These are phyloP conservation scores for Chlamydomonas applanata DNA, from an alignment of 139 green algal genomes.

Conservation along the genomic window DNA sequence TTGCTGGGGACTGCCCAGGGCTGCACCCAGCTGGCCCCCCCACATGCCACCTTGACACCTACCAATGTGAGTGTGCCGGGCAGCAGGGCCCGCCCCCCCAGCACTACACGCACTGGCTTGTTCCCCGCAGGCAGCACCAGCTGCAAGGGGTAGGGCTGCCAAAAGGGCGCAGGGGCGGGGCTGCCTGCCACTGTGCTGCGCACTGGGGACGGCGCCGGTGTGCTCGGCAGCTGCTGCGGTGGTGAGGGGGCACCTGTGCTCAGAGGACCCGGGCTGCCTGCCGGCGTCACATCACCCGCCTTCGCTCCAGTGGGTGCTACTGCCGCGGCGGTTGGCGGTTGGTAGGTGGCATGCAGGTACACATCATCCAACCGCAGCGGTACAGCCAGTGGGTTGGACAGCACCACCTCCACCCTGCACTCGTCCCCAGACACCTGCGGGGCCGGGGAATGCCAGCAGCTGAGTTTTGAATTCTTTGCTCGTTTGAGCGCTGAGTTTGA, in stretches of 20 bases:
- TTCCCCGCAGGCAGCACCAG: slow-evolving; percentile 46
- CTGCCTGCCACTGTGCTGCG: too few species aligned
- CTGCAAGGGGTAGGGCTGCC: slow-evolving; percentile 23
- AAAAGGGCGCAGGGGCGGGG: background rate
- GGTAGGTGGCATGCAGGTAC: background rate
- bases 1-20: background rate
- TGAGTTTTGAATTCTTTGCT: too few species aligned
- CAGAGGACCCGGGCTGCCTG: background rate
- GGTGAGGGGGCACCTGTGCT: background rate
- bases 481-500: too few species aligned
- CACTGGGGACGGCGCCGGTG: too few species aligned
- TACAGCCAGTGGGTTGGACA: slow-evolving; percentile 64
- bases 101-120: slow-evolving; percentile 46
- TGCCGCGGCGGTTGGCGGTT: background rate
- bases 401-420: slow-evolving; percentile 62
- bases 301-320: background rate
- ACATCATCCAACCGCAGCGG: slow-evolving; percentile 47
- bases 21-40: slow-evolving; percentile 8
- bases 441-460: background rate
- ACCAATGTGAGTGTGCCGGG: slow-evolving; percentile 54
- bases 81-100: slow-evolving; percentile 39
- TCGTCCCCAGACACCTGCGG: slow-evolving; percentile 63
- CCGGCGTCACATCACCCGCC: background rate
- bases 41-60: slow-evolving; percentile 17
- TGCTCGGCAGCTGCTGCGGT: slow-evolving; percentile 3